Evolutionary conservation across 306 rosid species (phyloP).

Genomic region (Acacia melanoxylon): DNA sequence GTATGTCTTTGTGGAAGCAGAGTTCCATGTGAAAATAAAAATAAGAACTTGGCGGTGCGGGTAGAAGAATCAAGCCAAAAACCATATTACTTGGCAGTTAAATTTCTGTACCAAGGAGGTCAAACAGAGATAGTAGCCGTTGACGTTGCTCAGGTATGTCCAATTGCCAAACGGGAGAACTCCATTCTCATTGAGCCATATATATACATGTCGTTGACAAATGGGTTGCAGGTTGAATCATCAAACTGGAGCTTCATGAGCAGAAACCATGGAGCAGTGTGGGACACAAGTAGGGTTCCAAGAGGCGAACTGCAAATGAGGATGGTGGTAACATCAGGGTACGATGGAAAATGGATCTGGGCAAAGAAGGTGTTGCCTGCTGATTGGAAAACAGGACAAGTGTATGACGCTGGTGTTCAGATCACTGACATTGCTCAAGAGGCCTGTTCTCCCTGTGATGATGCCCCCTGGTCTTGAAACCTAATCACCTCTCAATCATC

Average conservation of each 20-base stretch:
- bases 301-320: slow-evolving; percentile 67
- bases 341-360: slow-evolving; percentile 78
- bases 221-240: slow-evolving; percentile 54
- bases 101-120: slow-evolving; percentile 86
- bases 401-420: slow-evolving; percentile 68
- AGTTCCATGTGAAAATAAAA: slow-evolving; percentile 69
- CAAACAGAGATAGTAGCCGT: slow-evolving; percentile 85
- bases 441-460: slow-evolving; percentile 63
- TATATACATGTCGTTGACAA: not conserved
- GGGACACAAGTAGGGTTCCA: slow-evolving; percentile 86
- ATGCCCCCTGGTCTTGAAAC: slow-evolving; percentile 36
- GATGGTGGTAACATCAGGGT: slow-evolving; percentile 64
- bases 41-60: slow-evolving; percentile 58
- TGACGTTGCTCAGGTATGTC: slow-evolving; percentile 54
- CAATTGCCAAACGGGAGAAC: not conserved
- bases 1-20: slow-evolving; percentile 34
- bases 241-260: slow-evolving; percentile 66
- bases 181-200: not conserved
- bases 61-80: slow-evolving; percentile 87
- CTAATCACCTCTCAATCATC: not conserved
- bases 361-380: slow-evolving; percentile 74
- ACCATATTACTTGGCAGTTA: slow-evolving; percentile 62
- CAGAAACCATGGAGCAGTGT: slow-evolving; percentile 72
- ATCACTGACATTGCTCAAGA: slow-evolving; percentile 80
- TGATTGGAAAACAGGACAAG: slow-evolving; percentile 60